Evolutionary conservation across 208 protist genomes (phyloP).

Genomic region (Herpetomonas tarakana): DNA sequence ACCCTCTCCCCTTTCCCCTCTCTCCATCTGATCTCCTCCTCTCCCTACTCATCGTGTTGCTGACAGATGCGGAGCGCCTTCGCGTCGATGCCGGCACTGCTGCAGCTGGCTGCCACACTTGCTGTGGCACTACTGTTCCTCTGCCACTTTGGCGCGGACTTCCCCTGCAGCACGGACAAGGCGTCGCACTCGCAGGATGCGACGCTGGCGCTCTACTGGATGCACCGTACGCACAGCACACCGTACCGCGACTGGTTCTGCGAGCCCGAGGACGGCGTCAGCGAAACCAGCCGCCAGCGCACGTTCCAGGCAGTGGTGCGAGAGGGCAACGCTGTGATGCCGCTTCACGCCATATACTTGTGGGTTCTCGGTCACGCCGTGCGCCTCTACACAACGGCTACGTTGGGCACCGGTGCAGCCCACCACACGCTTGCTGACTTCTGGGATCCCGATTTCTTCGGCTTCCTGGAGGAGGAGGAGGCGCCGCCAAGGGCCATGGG

Average conservation of each 20-base stretch:
- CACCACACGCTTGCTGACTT: not conserved
- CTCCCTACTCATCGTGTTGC: not conserved
- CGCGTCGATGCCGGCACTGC: not conserved
- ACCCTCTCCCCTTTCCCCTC: not conserved
- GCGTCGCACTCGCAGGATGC: slow-evolving; percentile 13
- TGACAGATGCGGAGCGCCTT: not conserved
- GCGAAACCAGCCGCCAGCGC: not conserved
- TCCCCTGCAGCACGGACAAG: not conserved
- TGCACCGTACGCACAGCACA: slow-evolving; percentile 22
- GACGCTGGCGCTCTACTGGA: slow-evolving; percentile 28
- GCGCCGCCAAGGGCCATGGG: not conserved
- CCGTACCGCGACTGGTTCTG: slow-evolving; percentile 32
- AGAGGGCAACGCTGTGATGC: slow-evolving; percentile 28
- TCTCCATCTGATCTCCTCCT: not conserved
- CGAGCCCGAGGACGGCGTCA: slow-evolving; percentile 5
- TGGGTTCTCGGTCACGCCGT: slow-evolving; percentile 9
- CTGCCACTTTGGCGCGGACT: not conserved
- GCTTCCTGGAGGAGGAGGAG: not conserved
- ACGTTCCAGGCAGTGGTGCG: slow-evolving; percentile 1
- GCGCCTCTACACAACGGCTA: slow-evolving; percentile 7
- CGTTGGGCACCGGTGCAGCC: slow-evolving; percentile 1
- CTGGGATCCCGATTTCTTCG: slow-evolving; percentile 1
- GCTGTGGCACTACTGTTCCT: slow-evolving; percentile 2
- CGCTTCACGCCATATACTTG: slow-evolving; percentile 42
- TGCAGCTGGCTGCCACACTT: not conserved